A percentile compares a stretch with the other conserved stretches of the same genome.
phyloP scores from a whole-genome alignment of 2,329 filamentous ascomycete genomes.

The Colletotrichum kahawae region DNA sequence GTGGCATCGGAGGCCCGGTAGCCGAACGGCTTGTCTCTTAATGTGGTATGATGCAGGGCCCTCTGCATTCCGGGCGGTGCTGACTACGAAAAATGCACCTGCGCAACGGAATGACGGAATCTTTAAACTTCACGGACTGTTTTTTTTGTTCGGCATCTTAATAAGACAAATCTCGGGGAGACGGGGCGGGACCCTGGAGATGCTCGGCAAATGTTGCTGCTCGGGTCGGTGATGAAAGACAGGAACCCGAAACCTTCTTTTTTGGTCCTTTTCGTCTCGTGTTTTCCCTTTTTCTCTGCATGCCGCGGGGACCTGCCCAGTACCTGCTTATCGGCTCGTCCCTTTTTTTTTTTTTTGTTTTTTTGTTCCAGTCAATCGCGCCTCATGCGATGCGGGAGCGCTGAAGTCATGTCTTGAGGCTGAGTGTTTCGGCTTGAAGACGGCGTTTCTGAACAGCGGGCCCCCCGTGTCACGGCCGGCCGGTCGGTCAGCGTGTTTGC shows the following conservation, averaged over 20 bases:
- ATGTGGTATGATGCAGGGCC: background rate
- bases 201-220: background rate
- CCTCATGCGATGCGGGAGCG: background rate
- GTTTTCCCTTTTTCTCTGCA: background rate
- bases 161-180: background rate
- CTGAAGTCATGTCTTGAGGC: background rate
- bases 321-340: background rate
- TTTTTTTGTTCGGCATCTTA: background rate
- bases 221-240: background rate
- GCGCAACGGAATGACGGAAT: background rate
- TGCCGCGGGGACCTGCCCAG: background rate
- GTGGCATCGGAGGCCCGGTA: background rate
- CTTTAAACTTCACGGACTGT: background rate
- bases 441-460: conserved; percentile 10
- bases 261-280: background rate
- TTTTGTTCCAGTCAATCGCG: background rate
- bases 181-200: background rate
- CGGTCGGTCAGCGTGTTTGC: background rate
- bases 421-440: conserved; percentile 6
- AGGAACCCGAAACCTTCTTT: background rate
- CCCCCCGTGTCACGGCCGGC: background rate
- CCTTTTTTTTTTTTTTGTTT: no score
- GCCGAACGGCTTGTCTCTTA: background rate
- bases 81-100: background rate
- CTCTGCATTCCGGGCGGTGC: background rate